Evolutionary conservation across 495 filamentous ascomycete species (phyloP), one percentile per base, ranked within the genome.

Genomic region (Pseudomonodictys pantanalensis): DNA sequence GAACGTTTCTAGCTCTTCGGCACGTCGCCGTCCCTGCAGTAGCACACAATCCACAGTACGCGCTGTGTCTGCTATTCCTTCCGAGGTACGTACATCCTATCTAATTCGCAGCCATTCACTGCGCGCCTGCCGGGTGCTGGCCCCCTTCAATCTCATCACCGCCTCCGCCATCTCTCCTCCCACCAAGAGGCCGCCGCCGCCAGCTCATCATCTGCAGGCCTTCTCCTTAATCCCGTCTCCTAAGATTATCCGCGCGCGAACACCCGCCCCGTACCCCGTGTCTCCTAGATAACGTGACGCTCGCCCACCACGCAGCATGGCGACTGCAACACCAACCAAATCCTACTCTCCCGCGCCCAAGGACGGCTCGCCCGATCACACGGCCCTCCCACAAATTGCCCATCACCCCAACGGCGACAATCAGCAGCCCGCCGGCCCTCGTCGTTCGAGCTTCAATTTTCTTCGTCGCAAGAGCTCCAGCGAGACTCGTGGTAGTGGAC

Each of bases 401-500:
- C 26, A 51, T 18, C 57, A 58, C 8, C 22, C 65, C 11, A 68
- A 64, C 65, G 60, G 60, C 46, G 60, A 58, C 35, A 39, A 29
- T 18, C 44, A 44, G 7, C 15, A 24, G 32, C 15, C 29, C 23
- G 28, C 39, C 6, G 65, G 47, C 18, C 52, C 65, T 24, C 54
- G 69, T 18, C 26, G 66, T 25, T 60, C 62, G 24, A 69, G 66
- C 58, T 70, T 72, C 56, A 52, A 54, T 51, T 72, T 72, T 51
- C 56, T 72, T 49, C 65, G 67, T 12, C 59, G 70, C 17, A 63
- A 67, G 48, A 68, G 62, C 45, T 70, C 68, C 11, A 47, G 28
- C 33, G 70, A 72, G 18, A 54, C 10, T 15, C 62, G 48, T 22
- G 23, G 32, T 45, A n/a, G n/a, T n/a, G 51, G 42, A n/a, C 56